Conservation (phyloP, 164 flowering plant genomes). For the Echeveria elegans region DNA sequence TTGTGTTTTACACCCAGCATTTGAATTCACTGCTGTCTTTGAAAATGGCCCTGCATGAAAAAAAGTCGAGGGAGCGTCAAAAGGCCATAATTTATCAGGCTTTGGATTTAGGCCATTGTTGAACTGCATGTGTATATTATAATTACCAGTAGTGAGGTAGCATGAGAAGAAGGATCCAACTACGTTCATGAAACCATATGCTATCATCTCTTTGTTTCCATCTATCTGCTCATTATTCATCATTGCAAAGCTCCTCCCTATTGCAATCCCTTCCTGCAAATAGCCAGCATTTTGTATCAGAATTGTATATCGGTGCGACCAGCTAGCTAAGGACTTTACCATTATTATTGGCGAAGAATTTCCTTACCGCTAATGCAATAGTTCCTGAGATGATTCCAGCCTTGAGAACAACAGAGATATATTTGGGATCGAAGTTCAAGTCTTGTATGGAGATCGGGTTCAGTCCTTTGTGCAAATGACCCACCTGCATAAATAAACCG, state of each 20-base stretch:
- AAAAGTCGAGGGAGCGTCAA: not conserved
- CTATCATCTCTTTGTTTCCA: conserved; percentile 94
- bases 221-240: conserved; percentile 57
- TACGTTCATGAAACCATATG: conserved; percentile 89
- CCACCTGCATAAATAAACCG: conserved; percentile 39
- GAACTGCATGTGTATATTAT: no score
- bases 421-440: conserved; percentile 39
- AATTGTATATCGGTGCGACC: not conserved
- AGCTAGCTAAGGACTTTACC: not conserved
- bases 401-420: conserved; percentile 31
- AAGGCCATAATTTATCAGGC: no score
- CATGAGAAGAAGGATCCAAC: conserved; percentile 80
- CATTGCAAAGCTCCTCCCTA: conserved; percentile 80
- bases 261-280: conserved; percentile 84
- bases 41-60: conserved; percentile 94
- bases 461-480: conserved; percentile 57
- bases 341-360: not conserved
- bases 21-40: conserved; percentile 76
- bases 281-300: not conserved
- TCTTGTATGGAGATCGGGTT: conserved; percentile 49
- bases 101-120: no score
- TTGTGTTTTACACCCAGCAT: conserved; percentile 62
- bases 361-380: conserved; percentile 63
- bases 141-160: conserved; percentile 80
- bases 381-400: conserved; percentile 58